A percentile compares a stretch with the other conserved stretches of the same genome.
These are phyloP conservation scores for Lactarius deliciosus DNA, from an alignment of 768 basidiomycete species.

Conservation along the genomic window DNA sequence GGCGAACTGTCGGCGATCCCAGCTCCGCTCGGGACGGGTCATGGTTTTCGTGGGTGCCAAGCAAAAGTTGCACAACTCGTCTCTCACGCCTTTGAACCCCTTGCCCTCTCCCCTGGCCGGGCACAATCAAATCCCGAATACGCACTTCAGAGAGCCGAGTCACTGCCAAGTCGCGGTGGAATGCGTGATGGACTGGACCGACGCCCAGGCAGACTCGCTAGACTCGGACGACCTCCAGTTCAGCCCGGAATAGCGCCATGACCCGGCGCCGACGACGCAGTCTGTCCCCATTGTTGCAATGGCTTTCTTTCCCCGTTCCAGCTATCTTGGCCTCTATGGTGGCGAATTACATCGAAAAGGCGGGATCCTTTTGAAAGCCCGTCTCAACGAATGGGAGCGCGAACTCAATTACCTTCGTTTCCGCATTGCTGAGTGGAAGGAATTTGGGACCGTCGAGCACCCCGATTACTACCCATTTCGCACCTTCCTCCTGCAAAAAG, in stretches of 20 bases:
- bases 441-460: constrained; percentile 25
- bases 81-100: not conserved
- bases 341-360: constrained; percentile 28
- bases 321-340: constrained; percentile 17
- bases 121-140: no score
- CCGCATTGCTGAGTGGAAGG: constrained; percentile 29
- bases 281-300: not conserved
- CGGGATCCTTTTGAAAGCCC: constrained; percentile 21
- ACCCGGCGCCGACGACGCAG: not conserved
- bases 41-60: not conserved
- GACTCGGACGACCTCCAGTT: constrained; percentile 10
- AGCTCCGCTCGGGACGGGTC: not conserved
- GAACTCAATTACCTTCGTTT: constrained; percentile 29
- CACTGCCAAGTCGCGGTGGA: no score
- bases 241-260: constrained; percentile 11
- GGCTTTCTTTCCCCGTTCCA: constrained; percentile 18
- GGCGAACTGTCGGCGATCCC: no score
- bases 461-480: constrained; percentile 26
- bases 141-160: no score
- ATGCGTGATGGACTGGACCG: constrained; percentile 1
- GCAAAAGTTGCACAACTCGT: not conserved
- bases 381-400: constrained; percentile 29
- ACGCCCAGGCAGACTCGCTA: not conserved
- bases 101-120: not conserved
- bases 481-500: constrained; percentile 22